phyloP scores from a whole-genome alignment of 345 rosid genomes.

The Aquilaria sinensis region DNA sequence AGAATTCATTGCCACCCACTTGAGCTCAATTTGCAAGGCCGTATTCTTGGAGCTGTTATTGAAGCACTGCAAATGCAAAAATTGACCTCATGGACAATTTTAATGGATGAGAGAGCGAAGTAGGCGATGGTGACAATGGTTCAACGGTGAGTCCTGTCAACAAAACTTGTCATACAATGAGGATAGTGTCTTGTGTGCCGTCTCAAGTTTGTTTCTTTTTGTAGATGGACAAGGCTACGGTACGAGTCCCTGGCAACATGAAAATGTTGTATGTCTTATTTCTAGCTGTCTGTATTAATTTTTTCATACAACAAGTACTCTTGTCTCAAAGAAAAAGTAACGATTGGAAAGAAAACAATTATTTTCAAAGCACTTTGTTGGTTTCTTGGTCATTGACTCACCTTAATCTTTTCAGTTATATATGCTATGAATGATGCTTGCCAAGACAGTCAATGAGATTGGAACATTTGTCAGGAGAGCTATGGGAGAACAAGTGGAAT shows the following conservation, averaged over 20 bases:
- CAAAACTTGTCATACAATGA: conserved; percentile 1
- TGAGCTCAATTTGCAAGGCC: conserved; percentile 63
- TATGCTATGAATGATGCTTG: conserved; percentile 84
- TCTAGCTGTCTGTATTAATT: conserved; percentile 1
- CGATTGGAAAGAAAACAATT: not conserved
- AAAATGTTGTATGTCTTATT: conserved; percentile 53
- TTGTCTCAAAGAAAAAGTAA: too few species aligned
- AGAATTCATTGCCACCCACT: conserved; percentile 26
- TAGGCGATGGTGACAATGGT: conserved; percentile 98
- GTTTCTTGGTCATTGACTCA: conserved; percentile 1
- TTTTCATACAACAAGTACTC: not conserved
- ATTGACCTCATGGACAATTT: conserved; percentile 57
- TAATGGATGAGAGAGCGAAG: conserved; percentile 94
- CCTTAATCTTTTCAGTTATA: conserved; percentile 50
- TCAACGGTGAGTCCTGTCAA: conserved; percentile 65
- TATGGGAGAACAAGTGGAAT: conserved; percentile 99
- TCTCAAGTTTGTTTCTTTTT: conserved; percentile 14
- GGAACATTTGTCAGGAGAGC: conserved; percentile 75
- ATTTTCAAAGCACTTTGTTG: not conserved
- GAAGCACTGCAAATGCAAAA: conserved; percentile 69
- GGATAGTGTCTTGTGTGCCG: conserved; percentile 9
- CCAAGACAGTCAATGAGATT: conserved; percentile 84
- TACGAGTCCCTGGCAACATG: conserved; percentile 80
- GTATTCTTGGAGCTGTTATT: conserved; percentile 66
- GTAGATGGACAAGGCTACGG: conserved; percentile 86